These are phyloP conservation scores for Venturiaceae sp. DNA, from an alignment of 2,329 filamentous ascomycete species.

Conservation along the genomic window DNA sequence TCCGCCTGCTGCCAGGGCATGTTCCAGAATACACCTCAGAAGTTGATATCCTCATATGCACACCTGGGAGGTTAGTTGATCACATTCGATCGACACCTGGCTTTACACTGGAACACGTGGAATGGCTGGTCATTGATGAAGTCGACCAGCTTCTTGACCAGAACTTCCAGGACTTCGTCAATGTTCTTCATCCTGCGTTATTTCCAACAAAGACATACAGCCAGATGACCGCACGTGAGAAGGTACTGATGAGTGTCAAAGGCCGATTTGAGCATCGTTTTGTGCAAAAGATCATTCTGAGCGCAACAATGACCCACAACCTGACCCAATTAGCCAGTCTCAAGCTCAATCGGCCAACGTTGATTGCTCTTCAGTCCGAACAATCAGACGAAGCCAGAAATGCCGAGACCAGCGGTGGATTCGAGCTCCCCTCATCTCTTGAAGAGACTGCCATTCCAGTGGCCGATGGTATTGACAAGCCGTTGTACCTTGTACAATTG, in stretches of 20 bases:
- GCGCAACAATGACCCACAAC: conserved; percentile 86
- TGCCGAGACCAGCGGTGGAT: conserved; percentile 21
- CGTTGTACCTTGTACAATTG: conserved; percentile 74
- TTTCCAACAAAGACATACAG: conserved; percentile 39
- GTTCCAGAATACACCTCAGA: conserved; percentile 58
- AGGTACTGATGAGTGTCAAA: conserved; percentile 39
- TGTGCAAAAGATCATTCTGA: conserved; percentile 75
- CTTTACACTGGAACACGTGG: conserved; percentile 66
- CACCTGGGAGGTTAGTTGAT: conserved; percentile 83
- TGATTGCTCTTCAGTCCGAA: conserved; percentile 56
- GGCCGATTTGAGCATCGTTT: conserved; percentile 36
- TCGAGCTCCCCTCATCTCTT: conserved; percentile 46
- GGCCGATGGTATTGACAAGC: conserved; percentile 46
- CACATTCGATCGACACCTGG: conserved; percentile 77
- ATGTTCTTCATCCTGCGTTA: conserved; percentile 51
- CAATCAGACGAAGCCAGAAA: conserved; percentile 16
- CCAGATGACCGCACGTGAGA: conserved; percentile 8
- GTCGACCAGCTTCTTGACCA: conserved; percentile 87
- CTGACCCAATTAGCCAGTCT: conserved; percentile 68
- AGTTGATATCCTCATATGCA: conserved; percentile 83
- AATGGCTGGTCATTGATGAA: conserved; percentile 89
- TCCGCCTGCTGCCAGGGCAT: conserved; percentile 46
- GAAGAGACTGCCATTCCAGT: conserved; percentile 40
- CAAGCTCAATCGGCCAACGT: conserved; percentile 60
- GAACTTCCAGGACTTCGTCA: conserved; percentile 86